These are phyloP conservation scores for Lasiosphaeris hirsuta DNA, from an alignment of 495 filamentous ascomycete species.

Conservation along the genomic window DNA sequence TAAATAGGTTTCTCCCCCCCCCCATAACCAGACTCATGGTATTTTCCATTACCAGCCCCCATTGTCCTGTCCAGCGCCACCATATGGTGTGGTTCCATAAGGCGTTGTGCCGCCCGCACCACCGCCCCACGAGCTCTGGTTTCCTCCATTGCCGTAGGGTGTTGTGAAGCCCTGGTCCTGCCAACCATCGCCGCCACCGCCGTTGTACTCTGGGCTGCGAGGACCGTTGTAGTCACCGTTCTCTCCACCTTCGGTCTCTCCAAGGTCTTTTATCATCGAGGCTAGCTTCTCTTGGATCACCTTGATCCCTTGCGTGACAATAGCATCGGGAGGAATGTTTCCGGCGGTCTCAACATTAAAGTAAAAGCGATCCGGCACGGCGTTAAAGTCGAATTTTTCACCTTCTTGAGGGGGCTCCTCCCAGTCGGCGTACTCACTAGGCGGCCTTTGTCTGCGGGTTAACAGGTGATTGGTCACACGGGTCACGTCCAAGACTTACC, in stretches of 20 bases:
- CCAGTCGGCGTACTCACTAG: slow-evolving; percentile 79
- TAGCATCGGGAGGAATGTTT: slow-evolving; percentile 77
- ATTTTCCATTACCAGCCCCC: slow-evolving; percentile 24
- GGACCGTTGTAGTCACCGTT: slow-evolving; percentile 57
- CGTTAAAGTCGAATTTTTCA: slow-evolving; percentile 88
- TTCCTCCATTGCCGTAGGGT: slow-evolving; percentile 60
- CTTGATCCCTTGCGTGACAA: slow-evolving; percentile 85
- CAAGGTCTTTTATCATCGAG: slow-evolving; percentile 71
- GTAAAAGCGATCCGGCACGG: slow-evolving; percentile 79
- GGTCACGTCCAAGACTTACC: slow-evolving; percentile 57
- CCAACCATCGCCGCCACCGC: slow-evolving; percentile 50
- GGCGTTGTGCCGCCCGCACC: slow-evolving; percentile 66
- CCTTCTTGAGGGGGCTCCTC: slow-evolving; percentile 78
- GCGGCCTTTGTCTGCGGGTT: slow-evolving; percentile 57
- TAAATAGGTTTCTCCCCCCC: too few relatives aligned
- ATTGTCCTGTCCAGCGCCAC: slow-evolving; percentile 13
- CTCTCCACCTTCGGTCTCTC: slow-evolving; percentile 51
- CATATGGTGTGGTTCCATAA: slow-evolving; percentile 37
- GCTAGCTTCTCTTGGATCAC: slow-evolving; percentile 88
- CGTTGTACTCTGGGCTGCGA: slow-evolving; percentile 60
- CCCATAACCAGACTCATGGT: neutral
- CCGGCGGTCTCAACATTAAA: slow-evolving; percentile 89
- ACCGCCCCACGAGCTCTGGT: slow-evolving; percentile 63
- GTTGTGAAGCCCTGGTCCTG: slow-evolving; percentile 70
- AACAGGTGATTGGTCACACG: neutral